phyloP scores from a whole-genome alignment of 495 filamentous ascomycete genomes.

The Penicillium lagena region DNA sequence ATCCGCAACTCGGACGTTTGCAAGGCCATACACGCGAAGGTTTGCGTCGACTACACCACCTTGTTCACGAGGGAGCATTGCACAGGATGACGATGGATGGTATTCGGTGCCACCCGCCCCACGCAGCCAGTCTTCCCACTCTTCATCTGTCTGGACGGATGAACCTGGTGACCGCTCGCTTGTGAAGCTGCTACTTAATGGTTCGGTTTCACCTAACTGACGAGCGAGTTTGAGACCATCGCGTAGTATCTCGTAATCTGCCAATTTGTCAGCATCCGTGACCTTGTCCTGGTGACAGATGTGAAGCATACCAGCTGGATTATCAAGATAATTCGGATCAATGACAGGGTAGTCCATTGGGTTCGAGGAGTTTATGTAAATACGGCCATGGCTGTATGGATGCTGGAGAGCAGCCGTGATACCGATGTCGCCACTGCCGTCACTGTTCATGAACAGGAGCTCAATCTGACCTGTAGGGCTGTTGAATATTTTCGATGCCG shows the following conservation, averaged over 20 bases:
- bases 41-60: conserved; percentile 46
- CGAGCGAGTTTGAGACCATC: conserved; percentile 29
- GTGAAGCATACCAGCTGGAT: conserved; percentile 19
- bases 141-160: conserved; percentile 13
- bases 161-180: conserved; percentile 18
- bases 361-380: conserved; percentile 30
- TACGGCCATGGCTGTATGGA: conserved; percentile 26
- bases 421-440: conserved; percentile 23
- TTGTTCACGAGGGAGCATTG: conserved; percentile 40
- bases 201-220: conserved; percentile 15
- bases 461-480: conserved; percentile 22
- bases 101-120: conserved; percentile 26
- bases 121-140: conserved; percentile 20
- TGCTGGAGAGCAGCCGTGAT: conserved; percentile 31
- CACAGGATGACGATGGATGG: conserved; percentile 44
- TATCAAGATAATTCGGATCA: conserved; percentile 26
- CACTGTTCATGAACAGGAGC: conserved; percentile 29
- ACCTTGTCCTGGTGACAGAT: background rate
- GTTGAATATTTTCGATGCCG: conserved; percentile 20
- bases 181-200: conserved; percentile 16
- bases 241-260: conserved; percentile 28
- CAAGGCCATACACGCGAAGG: conserved; percentile 41
- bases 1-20: conserved; percentile 46
- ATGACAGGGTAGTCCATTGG: conserved; percentile 29
- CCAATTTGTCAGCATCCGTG: background rate